Evolutionary conservation across 148 eudicot genomes (phyloP), one percentile per base, ranked within the genome.

Genomic region (Persicaria maculosa): DNA sequence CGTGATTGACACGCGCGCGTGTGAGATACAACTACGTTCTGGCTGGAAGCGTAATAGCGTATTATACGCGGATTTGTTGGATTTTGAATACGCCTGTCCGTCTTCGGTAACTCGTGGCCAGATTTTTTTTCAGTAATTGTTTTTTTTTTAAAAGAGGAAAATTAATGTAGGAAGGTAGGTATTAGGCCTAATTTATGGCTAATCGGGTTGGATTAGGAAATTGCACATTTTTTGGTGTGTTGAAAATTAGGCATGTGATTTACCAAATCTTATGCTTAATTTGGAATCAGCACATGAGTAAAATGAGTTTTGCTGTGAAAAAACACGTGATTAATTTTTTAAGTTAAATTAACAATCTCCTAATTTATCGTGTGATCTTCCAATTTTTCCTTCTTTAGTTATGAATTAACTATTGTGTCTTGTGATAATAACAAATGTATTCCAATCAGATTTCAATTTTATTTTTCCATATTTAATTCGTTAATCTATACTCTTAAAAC

Each of bases 241-340:
- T 64, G 69, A 11, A 3, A 64, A 64, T 65, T 65, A 65, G 70
- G 70, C 70, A 40, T 0, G 70, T 6, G 70, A 65, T 14, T 65
- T 12, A 6, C 47, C 70, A 40, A 65, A 65, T 65, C 70, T 65
- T 40, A 43, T 5, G 70, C 43, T 59, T 36, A 65, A 40, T 36
- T 15, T 15, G 17, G 46, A 40, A 65, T 65, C 14, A 65, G 5
- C 70, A 65, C 70, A 65, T 65, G 70, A 65, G 15, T 14, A 40
- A 65, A 65, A 65, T 46, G 70, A 65, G 70, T 40, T 40, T 65
- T 65, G 17, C 7, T 36, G 20, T 14, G 47, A 20, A 14, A 65
- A 65, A 48, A 48, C 19, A 65, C 47, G 70, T 65, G n/a, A 36
- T 36, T 36, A 65, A 43, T 4, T 43, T 65, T 4, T 36, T 45